Evolutionary conservation across 768 basidiomycete species (phyloP), one percentile per base, ranked within the genome.

Genomic region (Auriculariales sp.): DNA sequence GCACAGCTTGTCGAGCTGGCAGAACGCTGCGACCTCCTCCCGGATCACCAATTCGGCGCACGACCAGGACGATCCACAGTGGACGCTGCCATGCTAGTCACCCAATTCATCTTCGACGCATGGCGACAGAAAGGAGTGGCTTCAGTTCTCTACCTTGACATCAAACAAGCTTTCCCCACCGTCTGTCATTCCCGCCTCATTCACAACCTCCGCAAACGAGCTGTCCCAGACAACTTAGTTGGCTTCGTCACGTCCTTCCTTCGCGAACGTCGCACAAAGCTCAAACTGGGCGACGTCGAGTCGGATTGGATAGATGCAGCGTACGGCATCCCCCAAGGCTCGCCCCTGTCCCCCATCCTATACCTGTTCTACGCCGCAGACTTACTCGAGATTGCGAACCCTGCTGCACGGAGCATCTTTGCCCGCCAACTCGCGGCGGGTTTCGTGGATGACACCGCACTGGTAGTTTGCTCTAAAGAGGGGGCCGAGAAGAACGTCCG

Each of bases 121-220:
- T 54, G 53, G 53, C 42, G 55, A 7, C 25, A 11, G 14, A 28
- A 34, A 3, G 29, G 49, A 3, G 54, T 52, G 1, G 51, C 49
- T 4, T 35, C 51, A 11, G 46, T 53, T 6, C 24, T 54, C 3
- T 42, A 34, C 49, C 24, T 53, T 10, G 52, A 57, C 45, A 57
- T 55, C 33, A n/a, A 39, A 10, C 34, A 28, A 7, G 57, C 56
- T 2, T 56, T 57, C 48, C 52, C 57, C n/a, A 56, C 30, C 31
- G 50, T 48, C 3, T 27, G 25, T 17, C 17, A 22, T 4, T 51
- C 46, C 1, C 19, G 51, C 10, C 53, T 58, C 6, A 19, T 52
- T 11, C 19, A 34, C 17, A 54, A 56, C 51, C 17, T 58, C 47
- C 12, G 44, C 11, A 34, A 48, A 34, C 22, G 46, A 3, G 28